Conservation (phyloP, 768 basidiomycete species). For the Tubosaeta sp. region DNA sequence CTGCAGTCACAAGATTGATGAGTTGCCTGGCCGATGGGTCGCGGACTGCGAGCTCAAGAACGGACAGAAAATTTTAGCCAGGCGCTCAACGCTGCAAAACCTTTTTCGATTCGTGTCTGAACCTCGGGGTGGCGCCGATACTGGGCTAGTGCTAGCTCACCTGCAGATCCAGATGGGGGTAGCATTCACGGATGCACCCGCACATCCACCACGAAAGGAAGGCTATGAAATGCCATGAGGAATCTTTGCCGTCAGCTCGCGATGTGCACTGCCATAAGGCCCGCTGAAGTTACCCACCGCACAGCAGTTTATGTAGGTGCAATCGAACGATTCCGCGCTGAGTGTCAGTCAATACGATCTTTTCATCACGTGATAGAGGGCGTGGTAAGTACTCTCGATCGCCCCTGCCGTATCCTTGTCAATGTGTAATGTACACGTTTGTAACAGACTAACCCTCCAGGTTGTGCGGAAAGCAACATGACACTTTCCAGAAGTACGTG, state of each 20-base stretch:
- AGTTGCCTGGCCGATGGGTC: background rate
- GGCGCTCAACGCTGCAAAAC: too few species aligned
- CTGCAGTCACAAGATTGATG: too few species aligned
- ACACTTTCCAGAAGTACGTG: background rate
- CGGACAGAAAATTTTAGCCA: too few species aligned
- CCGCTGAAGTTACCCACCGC: background rate
- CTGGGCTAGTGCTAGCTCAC: background rate
- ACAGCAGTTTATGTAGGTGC: background rate
- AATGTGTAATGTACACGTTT: background rate
- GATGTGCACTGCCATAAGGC: background rate
- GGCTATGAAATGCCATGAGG: constrained; percentile 17
- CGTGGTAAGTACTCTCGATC: background rate
- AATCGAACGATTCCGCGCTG: background rate
- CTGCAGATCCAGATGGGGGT: background rate
- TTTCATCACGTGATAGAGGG: background rate
- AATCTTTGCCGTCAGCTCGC: background rate
- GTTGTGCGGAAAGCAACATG: background rate
- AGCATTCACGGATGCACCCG: background rate
- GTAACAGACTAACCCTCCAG: background rate
- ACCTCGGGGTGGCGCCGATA: background rate
- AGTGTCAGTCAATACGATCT: background rate
- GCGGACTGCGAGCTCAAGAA: background rate
- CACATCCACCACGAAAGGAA: constrained; percentile 7
- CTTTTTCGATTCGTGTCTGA: background rate
- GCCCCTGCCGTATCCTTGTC: background rate